Percentiles rank a stretch among this genome's conserved stretches.
These are phyloP conservation scores for Zoysia japonica DNA, from an alignment of 176 grass and related monocot genomes.

Conservation along the genomic window DNA sequence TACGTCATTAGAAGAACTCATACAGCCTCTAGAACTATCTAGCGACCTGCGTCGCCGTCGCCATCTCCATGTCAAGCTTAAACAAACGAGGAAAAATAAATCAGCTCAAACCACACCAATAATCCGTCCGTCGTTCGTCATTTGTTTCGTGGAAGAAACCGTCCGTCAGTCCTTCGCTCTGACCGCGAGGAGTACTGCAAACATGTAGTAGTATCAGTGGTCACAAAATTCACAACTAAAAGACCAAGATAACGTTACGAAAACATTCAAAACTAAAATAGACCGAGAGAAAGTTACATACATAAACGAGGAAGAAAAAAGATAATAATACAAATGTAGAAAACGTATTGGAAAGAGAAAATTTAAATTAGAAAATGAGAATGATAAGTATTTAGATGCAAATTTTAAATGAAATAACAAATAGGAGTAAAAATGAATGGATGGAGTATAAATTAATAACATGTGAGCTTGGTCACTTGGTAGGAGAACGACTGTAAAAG, in stretches of 20 bases:
- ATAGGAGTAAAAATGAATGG: too few species aligned
- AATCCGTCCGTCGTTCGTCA: not conserved
- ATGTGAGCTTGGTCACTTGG: not conserved
- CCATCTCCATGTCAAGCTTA: not conserved
- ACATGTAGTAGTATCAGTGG: not conserved
- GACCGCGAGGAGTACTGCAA: not conserved
- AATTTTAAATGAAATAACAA: too few species aligned
- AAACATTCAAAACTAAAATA: not conserved
- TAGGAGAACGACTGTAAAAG: not conserved
- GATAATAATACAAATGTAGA: too few species aligned
- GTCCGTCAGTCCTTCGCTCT: too few species aligned
- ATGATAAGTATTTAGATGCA: too few species aligned
- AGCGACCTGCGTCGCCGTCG: not conserved
- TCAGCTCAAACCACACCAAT: not conserved
- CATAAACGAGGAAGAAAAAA: too few species aligned
- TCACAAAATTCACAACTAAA: slow-evolving; percentile 1
- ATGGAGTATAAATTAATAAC: not conserved
- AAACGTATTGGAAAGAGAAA: too few species aligned
- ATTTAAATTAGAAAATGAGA: too few species aligned
- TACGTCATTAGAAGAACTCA: not conserved
- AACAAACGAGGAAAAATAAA: not conserved
- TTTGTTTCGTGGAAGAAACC: too few species aligned
- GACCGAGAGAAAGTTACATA: not conserved
- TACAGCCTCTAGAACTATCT: slow-evolving; percentile 21
- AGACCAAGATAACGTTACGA: not conserved